Evolutionary conservation across 345 rosid species (phyloP).

Genomic region (Fremontodendron californicum): DNA sequence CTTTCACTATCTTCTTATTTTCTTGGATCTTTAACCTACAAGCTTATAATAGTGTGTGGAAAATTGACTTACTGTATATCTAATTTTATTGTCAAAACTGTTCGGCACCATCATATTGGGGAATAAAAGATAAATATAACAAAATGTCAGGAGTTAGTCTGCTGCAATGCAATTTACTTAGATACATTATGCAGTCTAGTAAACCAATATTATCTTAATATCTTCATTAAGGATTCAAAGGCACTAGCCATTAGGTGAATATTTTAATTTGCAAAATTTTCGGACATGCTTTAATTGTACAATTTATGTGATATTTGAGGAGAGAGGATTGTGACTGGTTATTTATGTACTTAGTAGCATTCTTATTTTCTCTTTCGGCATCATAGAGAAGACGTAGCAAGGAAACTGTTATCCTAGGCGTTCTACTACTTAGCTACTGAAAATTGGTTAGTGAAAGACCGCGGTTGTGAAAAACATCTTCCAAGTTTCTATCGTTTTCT

Average conservation of each 20-base stretch:
- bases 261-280: background rate
- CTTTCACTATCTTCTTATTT: constrained; percentile 3
- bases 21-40: background rate
- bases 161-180: background rate
- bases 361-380: background rate
- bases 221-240: background rate
- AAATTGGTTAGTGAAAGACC: background rate
- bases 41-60: background rate
- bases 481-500: background rate
- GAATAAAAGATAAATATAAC: background rate
- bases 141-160: background rate
- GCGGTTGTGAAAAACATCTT: background rate
- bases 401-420: background rate
- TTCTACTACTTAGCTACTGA: background rate
- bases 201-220: background rate
- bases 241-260: background rate
- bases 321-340: background rate
- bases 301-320: background rate
- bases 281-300: background rate
- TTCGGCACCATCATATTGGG: background rate
- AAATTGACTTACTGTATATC: background rate
- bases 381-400: background rate
- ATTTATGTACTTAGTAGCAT: background rate
- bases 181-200: background rate
- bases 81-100: background rate